phyloP scores from a whole-genome alignment of 1,284 basidiomycete genomes.

The Stygiomarasmius scandens region DNA sequence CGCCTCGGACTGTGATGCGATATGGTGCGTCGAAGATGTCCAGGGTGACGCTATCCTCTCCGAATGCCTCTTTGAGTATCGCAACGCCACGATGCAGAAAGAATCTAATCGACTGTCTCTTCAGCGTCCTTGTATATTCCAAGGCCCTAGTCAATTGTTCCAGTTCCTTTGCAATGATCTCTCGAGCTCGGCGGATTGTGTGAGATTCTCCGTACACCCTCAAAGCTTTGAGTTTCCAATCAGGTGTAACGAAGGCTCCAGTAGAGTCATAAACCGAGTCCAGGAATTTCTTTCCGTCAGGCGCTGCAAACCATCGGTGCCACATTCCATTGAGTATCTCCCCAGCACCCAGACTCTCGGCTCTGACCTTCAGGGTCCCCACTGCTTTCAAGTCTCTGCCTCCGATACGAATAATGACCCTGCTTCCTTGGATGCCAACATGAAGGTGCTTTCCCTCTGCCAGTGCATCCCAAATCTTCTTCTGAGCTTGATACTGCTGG shows the following conservation, averaged over 20 bases:
- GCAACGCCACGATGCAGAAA: conserved; percentile 51
- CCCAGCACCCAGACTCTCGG: conserved; percentile 55
- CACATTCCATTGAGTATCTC: conserved; percentile 47
- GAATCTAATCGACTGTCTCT: conserved; percentile 42
- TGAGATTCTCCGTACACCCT: conserved; percentile 43
- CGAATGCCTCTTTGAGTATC: conserved; percentile 48
- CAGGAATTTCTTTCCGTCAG: conserved; percentile 35
- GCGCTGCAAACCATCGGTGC: conserved; percentile 44
- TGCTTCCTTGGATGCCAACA: not conserved
- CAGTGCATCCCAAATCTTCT: conserved; percentile 47
- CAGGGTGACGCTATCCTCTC: conserved; percentile 51
- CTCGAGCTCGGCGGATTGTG: conserved; percentile 38
- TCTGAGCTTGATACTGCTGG: conserved; percentile 55
- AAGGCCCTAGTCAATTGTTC: conserved; percentile 41
- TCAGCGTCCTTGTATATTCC: conserved; percentile 40
- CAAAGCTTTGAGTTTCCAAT: conserved; percentile 43
- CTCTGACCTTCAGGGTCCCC: conserved; percentile 60
- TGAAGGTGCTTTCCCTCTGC: conserved; percentile 14
- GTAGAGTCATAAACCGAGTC: conserved; percentile 35
- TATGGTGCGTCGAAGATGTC: conserved; percentile 33
- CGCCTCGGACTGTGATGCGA: conserved; percentile 48
- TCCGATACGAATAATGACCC: conserved; percentile 36
- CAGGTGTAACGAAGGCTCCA: conserved; percentile 42
- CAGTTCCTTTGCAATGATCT: conserved; percentile 44
- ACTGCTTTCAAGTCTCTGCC: conserved; percentile 49